Percentiles rank a stretch among this genome's conserved stretches.
Conservation (phyloP, 2,329 filamentous ascomycete genomes). For the Botrytis aclada region DNA sequence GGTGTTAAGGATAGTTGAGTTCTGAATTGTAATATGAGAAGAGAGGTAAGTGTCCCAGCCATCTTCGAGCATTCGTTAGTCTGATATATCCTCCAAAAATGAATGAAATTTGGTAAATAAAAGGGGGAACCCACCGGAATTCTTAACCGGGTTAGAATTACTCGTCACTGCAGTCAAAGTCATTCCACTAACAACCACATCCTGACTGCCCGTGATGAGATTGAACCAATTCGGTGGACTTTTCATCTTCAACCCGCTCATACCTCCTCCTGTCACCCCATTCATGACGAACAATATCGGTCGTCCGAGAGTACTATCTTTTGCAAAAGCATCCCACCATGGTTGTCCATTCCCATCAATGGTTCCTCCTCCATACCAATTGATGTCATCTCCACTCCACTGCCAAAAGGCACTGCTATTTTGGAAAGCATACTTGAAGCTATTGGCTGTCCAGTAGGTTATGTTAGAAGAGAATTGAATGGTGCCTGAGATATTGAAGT, state of each 20-base stretch:
- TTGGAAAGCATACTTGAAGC: constrained; percentile 13
- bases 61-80: neutral
- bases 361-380: constrained; percentile 6
- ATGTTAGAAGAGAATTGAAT: constrained; percentile 10
- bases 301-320: neutral
- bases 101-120: neutral
- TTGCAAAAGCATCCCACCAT: constrained; percentile 16
- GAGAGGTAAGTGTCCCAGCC: constrained; percentile 18
- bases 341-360: constrained; percentile 17
- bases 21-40: constrained; percentile 16
- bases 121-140: neutral
- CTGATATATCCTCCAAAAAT: too few species aligned
- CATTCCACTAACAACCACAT: constrained; percentile 13
- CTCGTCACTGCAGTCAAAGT: neutral
- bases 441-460: neutral
- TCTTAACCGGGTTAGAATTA: constrained; percentile 8
- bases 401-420: constrained; percentile 6
- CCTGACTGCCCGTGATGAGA: neutral
- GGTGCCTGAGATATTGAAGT: constrained; percentile 11
- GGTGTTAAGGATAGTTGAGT: constrained; percentile 13
- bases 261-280: constrained; percentile 9
- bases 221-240: constrained; percentile 17
- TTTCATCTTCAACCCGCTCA: constrained; percentile 7
- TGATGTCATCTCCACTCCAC: constrained; percentile 9
- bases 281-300: constrained; percentile 17